Percentiles rank a stretch among this genome's conserved stretches.
Conservation (phyloP, 139 green algal species). For the Ostreobium quekettii region DNA sequence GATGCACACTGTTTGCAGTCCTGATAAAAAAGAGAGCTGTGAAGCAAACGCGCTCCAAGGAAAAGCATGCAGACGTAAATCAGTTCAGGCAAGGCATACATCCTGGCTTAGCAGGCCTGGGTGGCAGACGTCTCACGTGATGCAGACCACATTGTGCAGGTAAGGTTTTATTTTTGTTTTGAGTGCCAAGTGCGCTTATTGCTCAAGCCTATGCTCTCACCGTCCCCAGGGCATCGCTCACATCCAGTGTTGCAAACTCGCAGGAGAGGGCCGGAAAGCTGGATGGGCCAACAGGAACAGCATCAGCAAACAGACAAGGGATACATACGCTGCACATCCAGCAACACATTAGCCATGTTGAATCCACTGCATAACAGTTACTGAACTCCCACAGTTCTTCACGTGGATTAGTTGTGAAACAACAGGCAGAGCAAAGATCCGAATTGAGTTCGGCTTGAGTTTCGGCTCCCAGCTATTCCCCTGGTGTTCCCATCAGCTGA, state of each 20-base stretch:
- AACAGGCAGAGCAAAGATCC: background rate
- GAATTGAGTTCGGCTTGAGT: no score
- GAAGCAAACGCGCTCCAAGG: background rate
- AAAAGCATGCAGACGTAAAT: background rate
- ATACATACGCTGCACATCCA: background rate
- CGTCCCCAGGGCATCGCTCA: conserved; percentile 86
- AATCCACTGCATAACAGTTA: background rate
- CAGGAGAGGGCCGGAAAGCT: conserved; percentile 85
- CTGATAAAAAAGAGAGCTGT: no score
- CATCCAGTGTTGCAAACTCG: conserved; percentile 93
- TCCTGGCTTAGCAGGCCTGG: background rate
- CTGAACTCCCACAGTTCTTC: background rate
- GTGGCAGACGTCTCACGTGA: background rate
- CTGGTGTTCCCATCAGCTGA: no score
- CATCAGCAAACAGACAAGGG: background rate
- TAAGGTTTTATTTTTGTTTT: background rate
- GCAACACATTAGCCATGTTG: background rate
- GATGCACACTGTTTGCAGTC: no score
- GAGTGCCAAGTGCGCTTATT: background rate
- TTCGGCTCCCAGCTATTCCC: no score
- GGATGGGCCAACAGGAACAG: conserved; percentile 29
- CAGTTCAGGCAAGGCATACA: background rate
- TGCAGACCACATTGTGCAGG: background rate
- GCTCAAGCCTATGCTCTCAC: conserved; percentile 45
- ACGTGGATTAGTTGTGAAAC: background rate